phyloP scores from a whole-genome alignment of 306 rosid species.

The Cucurbita argyrosperma region DNA sequence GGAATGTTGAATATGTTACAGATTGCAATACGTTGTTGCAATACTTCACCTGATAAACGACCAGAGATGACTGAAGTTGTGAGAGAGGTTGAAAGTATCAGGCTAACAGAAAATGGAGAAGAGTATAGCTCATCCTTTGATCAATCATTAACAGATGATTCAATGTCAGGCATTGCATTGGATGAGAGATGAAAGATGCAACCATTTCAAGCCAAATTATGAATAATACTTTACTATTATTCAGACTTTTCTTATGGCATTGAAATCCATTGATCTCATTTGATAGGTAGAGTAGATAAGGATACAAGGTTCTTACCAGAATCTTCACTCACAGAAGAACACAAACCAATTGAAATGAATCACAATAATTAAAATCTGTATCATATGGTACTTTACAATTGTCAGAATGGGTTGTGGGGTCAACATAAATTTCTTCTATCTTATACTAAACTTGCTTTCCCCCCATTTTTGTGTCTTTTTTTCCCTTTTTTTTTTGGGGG shows the following conservation, averaged over 20 bases:
- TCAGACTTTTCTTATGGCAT: no score
- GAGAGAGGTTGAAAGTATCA: slow-evolving; percentile 40
- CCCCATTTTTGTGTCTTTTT: not conserved
- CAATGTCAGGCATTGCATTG: slow-evolving; percentile 23
- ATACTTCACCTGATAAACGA: slow-evolving; percentile 42
- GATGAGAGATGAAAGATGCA: slow-evolving; percentile 20
- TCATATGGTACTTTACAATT: not conserved
- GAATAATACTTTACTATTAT: not conserved
- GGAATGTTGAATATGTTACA: slow-evolving; percentile 62
- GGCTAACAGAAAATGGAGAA: slow-evolving; percentile 17
- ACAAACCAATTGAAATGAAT: not conserved
- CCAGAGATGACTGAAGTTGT: slow-evolving; percentile 57
- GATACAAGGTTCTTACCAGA: not conserved
- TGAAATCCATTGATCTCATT: not conserved
- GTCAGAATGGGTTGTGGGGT: not conserved
- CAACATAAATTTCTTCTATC: not conserved
- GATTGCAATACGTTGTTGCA: slow-evolving; percentile 52
- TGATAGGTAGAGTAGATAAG: not conserved
- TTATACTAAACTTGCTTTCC: not conserved
- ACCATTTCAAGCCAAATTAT: not conserved
- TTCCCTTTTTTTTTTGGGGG: not conserved
- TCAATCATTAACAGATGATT: slow-evolving; percentile 39
- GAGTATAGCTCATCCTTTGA: slow-evolving; percentile 34
- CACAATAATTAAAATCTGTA: not conserved
- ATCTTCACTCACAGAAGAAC: not conserved